Conservation (phyloP, 352 stramenopile genomes). For the Thalassiosira hispida region DNA sequence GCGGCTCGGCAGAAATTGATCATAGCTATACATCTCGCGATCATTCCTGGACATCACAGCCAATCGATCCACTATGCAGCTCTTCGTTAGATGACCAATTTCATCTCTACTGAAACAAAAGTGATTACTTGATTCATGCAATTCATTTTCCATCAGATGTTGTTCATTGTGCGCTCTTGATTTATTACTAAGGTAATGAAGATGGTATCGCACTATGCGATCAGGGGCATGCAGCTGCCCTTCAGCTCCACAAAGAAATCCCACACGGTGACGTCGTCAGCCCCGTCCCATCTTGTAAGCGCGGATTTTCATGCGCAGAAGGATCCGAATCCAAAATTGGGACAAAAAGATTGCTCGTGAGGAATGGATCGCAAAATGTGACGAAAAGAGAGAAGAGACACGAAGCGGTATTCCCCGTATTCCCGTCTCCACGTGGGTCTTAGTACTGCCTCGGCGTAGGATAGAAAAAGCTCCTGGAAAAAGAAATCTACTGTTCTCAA, state of each 20-base stretch:
- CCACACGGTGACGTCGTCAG: too few species aligned
- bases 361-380: background rate
- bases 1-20: constrained; percentile 5
- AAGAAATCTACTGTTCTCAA: too few species aligned
- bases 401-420: background rate
- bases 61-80: constrained; percentile 16
- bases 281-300: too few species aligned
- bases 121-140: constrained; percentile 1
- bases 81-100: constrained; percentile 10
- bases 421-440: background rate
- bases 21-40: constrained; percentile 6
- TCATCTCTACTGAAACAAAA: constrained; percentile 22
- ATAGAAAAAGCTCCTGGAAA: too few species aligned
- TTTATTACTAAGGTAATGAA: background rate
- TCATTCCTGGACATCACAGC: constrained; percentile 13
- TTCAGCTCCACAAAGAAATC: too few species aligned
- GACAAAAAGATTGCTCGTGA: background rate
- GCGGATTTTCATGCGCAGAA: too few species aligned
- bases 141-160: background rate
- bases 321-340: too few species aligned
- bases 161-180: background rate
- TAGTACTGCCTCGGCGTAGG: too few species aligned
- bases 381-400: background rate
- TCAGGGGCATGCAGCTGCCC: too few species aligned
- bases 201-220: background rate